Evolutionary conservation across 164 flowering plant genomes (phyloP).

Genomic region (Stephania yunnanensis): DNA sequence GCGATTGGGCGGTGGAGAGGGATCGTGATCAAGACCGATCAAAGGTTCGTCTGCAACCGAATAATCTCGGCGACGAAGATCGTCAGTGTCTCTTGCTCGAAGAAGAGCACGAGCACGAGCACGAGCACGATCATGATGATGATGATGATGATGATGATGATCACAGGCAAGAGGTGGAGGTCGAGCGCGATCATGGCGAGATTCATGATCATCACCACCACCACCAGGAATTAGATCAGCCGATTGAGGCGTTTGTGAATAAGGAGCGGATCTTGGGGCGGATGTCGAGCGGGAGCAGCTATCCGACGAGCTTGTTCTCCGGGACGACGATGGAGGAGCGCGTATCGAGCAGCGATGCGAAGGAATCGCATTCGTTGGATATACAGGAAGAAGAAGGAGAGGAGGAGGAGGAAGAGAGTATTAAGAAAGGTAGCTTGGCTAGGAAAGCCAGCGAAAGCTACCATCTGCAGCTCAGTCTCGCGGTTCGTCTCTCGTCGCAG

Average conservation of each 20-base stretch:
- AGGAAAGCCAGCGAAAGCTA: conserved; percentile 57
- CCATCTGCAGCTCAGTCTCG: conserved; percentile 59
- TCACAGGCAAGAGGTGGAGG: too few species aligned
- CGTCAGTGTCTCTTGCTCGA: conserved; percentile 29
- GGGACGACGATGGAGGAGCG: conserved; percentile 50
- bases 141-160: too few species aligned
- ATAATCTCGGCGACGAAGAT: conserved; percentile 20
- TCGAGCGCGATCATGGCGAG: too few species aligned
- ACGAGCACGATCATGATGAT: too few species aligned
- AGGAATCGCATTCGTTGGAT: conserved; percentile 20
- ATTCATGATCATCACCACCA: not conserved
- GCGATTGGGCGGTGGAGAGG: conserved; percentile 39
- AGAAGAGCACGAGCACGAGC: conserved; percentile 11
- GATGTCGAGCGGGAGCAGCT: conserved; percentile 63
- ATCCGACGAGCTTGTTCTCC: conserved; percentile 65
- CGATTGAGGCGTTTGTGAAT: conserved; percentile 17
- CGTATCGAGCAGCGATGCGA: conserved; percentile 27
- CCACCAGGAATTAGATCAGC: too few species aligned
- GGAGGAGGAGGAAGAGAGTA: not conserved
- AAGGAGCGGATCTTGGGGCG: conserved; percentile 31
- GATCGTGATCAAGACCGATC: conserved; percentile 22
- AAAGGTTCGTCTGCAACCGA: conserved; percentile 24
- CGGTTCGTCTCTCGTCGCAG: conserved; percentile 51
- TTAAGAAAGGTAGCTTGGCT: conserved; percentile 21
- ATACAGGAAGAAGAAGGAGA: conserved; percentile 23